phyloP scores from a whole-genome alignment of 176 grass and related monocot genomes.

The Cocos nucifera region DNA sequence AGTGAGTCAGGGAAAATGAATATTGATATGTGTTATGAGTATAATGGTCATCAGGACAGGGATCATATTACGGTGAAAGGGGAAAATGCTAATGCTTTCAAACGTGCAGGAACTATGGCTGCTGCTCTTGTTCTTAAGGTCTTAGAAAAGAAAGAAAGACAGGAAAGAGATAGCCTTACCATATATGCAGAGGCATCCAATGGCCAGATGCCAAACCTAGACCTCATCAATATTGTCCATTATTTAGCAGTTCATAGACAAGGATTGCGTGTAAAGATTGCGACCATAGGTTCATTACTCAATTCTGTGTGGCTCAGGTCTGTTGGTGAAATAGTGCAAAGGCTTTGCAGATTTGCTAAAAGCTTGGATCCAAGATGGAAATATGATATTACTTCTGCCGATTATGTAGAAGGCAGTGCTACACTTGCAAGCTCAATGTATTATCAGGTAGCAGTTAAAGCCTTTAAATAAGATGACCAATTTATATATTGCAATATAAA shows the following conservation, averaged over 20 bases:
- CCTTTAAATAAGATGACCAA: not conserved
- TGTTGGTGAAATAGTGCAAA: constrained; percentile 60
- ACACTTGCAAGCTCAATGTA: constrained; percentile 86
- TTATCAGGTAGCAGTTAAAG: constrained; percentile 48
- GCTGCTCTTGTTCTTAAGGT: constrained; percentile 83
- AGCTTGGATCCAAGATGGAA: constrained; percentile 80
- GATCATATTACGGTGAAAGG: constrained; percentile 22
- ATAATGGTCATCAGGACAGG: constrained; percentile 6
- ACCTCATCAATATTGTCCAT: constrained; percentile 87
- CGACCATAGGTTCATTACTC: constrained; percentile 44
- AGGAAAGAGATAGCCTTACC: constrained; percentile 65
- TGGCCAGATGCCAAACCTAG: constrained; percentile 98
- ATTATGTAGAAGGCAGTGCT: constrained; percentile 73
- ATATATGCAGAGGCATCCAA: constrained; percentile 95
- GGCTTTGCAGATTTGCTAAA: constrained; percentile 56
- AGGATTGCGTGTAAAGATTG: constrained; percentile 69
- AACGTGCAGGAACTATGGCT: constrained; percentile 90
- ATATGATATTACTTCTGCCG: constrained; percentile 55
- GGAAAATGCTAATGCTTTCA: constrained; percentile 37
- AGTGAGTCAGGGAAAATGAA: constrained; percentile 18
- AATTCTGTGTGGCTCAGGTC: constrained; percentile 46
- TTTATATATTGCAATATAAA: not conserved
- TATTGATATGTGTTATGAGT: constrained; percentile 20
- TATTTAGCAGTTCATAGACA: constrained; percentile 97
- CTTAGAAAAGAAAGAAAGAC: constrained; percentile 32